A percentile compares a stretch with the other conserved stretches of the same genome.
Evolutionary conservation across 768 basidiomycete species (phyloP).

Genomic region (Mycena rebaudengoi): DNA sequence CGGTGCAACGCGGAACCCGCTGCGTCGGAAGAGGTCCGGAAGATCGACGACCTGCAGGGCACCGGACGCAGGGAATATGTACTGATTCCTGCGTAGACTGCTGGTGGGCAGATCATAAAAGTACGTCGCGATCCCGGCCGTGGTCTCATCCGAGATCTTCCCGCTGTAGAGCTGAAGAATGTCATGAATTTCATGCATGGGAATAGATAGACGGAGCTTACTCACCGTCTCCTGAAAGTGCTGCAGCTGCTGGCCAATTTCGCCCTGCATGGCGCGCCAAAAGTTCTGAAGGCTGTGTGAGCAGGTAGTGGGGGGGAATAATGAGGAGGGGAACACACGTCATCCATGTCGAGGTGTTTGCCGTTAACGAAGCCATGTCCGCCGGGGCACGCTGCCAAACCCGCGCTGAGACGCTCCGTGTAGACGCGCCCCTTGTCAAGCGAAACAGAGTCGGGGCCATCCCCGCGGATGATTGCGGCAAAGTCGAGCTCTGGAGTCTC

Average conservation of each 20-base stretch:
- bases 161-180: constrained; percentile 62
- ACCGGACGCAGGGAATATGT: constrained; percentile 67
- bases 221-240: constrained; percentile 79
- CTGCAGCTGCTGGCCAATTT: constrained; percentile 65
- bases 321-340: constrained; percentile 62
- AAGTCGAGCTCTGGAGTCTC: constrained; percentile 37
- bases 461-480: constrained; percentile 46
- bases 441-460: constrained; percentile 38
- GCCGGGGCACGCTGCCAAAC: constrained; percentile 40
- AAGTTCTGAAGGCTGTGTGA: constrained; percentile 59
- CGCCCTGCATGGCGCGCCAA: constrained; percentile 66
- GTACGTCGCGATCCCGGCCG: constrained; percentile 67
- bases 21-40: constrained; percentile 58
- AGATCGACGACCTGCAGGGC: constrained; percentile 64
- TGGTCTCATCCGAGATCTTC: constrained; percentile 60
- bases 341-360: constrained; percentile 73
- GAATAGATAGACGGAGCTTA: not conserved
- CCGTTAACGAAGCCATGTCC: constrained; percentile 92
- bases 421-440: constrained; percentile 63
- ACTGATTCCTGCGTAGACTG: constrained; percentile 72
- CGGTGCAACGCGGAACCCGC: constrained; percentile 50
- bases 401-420: constrained; percentile 63
- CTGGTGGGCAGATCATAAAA: constrained; percentile 92
- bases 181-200: not conserved
- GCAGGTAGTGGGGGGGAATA: not conserved